These are phyloP conservation scores for Spongiforma sp. DNA, from an alignment of 1,284 basidiomycete species.

Conservation along the genomic window DNA sequence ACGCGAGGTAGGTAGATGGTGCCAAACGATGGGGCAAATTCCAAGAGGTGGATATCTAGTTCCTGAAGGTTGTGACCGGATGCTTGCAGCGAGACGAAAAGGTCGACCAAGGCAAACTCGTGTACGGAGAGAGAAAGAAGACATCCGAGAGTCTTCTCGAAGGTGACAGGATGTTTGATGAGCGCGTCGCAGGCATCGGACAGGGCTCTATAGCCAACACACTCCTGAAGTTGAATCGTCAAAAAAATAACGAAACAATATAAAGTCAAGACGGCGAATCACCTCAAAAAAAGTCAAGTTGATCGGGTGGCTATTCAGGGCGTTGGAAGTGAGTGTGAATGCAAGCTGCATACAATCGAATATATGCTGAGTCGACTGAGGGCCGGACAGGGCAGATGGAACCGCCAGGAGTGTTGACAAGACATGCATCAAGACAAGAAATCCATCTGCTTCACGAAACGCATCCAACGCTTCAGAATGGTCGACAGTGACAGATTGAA, in stretches of 20 bases:
- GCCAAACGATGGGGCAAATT: slow-evolving; percentile 41
- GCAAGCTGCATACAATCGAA: slow-evolving; percentile 60
- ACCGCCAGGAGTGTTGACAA: slow-evolving; percentile 57
- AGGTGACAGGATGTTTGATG: slow-evolving; percentile 49
- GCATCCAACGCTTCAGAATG: slow-evolving; percentile 69
- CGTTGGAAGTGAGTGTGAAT: slow-evolving; percentile 67
- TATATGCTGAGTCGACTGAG: slow-evolving; percentile 49
- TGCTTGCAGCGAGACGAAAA: slow-evolving; percentile 53
- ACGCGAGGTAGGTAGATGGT: slow-evolving; percentile 61
- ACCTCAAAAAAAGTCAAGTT: slow-evolving; percentile 76
- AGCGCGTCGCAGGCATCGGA: slow-evolving; percentile 59
- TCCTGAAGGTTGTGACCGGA: slow-evolving; percentile 39
- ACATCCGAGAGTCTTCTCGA: slow-evolving; percentile 62
- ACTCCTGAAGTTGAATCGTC: slow-evolving; percentile 45
- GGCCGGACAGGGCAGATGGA: slow-evolving; percentile 40
- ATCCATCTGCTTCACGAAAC: slow-evolving; percentile 81
- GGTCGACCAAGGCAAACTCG: slow-evolving; percentile 59
- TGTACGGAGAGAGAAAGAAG: slow-evolving; percentile 66
- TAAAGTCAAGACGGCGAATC: slow-evolving; percentile 26
- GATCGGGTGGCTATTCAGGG: slow-evolving; percentile 56
- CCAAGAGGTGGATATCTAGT: slow-evolving; percentile 44
- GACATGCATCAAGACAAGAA: slow-evolving; percentile 71
- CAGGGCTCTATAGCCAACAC: slow-evolving; percentile 69
- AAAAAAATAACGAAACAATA: not conserved
- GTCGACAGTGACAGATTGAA: slow-evolving; percentile 63